Conservation (phyloP, 1,284 basidiomycete species). For the Fomes fomentarius region DNA sequence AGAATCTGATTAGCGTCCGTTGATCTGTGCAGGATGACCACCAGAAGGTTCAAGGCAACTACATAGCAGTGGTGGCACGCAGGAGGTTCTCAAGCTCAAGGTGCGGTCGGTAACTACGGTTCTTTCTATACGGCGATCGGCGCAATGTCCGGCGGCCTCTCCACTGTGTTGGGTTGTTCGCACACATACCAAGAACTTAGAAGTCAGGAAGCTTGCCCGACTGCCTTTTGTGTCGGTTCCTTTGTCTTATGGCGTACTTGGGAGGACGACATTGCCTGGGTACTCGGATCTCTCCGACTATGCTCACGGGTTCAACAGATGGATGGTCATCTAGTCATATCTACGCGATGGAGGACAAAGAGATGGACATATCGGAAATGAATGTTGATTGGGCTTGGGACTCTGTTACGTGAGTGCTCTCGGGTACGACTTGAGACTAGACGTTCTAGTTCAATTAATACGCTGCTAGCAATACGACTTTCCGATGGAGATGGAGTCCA, state of each 20-base stretch:
- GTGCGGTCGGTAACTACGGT: neutral
- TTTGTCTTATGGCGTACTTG: slow-evolving; percentile 13
- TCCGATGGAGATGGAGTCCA: neutral
- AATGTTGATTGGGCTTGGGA: neutral
- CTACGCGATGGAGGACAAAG: slow-evolving; percentile 8
- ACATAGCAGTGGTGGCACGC: no score
- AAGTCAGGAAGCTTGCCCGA: no score
- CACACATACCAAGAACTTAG: neutral
- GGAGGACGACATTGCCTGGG: slow-evolving; percentile 8
- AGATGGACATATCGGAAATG: neutral
- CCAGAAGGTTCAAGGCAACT: no score
- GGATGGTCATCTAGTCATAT: no score
- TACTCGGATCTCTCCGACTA: slow-evolving; percentile 15
- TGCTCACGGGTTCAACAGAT: neutral
- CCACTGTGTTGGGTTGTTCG: neutral
- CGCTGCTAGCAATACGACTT: neutral
- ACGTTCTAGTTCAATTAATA: neutral
- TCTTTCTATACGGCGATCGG: slow-evolving; percentile 18
- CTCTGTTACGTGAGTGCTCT: neutral
- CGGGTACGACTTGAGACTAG: neutral
- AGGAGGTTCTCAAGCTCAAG: neutral
- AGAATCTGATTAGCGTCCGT: neutral
- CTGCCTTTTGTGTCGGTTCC: slow-evolving; percentile 9
- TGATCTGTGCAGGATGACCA: neutral
- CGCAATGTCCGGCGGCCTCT: slow-evolving; percentile 10